Base-by-base conservation (phyloP, 108 stramenopile species). In the Aurantiochytrium sp. region DNA sequence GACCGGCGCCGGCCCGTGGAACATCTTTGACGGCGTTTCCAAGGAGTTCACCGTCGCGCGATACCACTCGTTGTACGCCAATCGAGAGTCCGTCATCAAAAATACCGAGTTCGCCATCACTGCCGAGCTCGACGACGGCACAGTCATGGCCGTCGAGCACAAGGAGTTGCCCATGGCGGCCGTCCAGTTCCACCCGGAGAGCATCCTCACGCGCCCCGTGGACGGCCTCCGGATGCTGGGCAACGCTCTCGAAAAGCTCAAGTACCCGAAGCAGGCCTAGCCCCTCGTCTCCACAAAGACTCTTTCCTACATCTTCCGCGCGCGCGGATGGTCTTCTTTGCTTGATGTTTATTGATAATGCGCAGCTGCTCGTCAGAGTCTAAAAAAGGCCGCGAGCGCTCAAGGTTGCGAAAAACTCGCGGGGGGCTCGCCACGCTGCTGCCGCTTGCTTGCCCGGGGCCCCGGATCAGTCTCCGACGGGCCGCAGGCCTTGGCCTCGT, bases 131-230 rank as follows among this genome's bases (percentile, higher is more conserved):
- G 95, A 96, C 45, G 96, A 98, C 87, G 96, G 97, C 1, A 93
- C 97, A 65, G 95, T 97, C 48, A 98, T 98, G 98, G 98, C 94
- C 36, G 95, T 98, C 55, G 92, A 97, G 90, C 98, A 98, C 93
- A 95, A 94, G 89, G 91, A 92, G 48, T 90, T 97, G 24, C 98
- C 98, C 19, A 95, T 96, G 91, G 97, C 97, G 27, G 98, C 97
- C n/a, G 98, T 98, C 55, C 98, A 98, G 94, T 98, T 98, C 90
- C 98, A 98, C 87, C 98, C 98, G 4, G 98, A 98, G 90, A 96
- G 95, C 31, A 98, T 98, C 69, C 92, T 98, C 55, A 98, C 98
- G 21, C 95, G 94, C 86, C 97, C 97, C 41, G 88, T 86, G 32
- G 93, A 96, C 86, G 97, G 97, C 37, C 93, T 98, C 91, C 91